Conservation (phyloP, 768 basidiomycete genomes). For the Panus rudis region DNA sequence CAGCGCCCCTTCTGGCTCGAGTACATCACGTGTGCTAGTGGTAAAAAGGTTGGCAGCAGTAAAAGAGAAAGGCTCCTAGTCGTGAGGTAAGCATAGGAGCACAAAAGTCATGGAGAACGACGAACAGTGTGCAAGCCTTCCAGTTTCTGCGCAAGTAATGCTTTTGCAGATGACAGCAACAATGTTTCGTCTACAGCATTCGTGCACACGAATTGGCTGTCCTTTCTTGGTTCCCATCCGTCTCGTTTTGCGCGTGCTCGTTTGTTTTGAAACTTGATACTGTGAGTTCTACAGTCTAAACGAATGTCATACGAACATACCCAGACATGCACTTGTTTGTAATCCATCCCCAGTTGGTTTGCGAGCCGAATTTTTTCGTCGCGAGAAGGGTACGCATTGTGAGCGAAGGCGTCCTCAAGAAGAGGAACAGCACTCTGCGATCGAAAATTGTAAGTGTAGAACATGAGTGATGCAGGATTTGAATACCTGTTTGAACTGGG, state of each 20-base stretch:
- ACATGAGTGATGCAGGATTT: background rate
- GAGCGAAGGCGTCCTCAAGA: slow-evolving; percentile 14
- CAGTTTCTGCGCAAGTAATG: no score
- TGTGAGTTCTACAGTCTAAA: slow-evolving; percentile 2
- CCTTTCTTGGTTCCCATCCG: slow-evolving; percentile 1
- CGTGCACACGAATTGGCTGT: no score
- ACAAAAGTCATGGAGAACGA: no score
- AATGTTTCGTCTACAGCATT: no score
- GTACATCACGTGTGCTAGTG: no score
- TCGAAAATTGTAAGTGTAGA: background rate
- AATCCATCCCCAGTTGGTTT: slow-evolving; percentile 10
- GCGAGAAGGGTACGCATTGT: slow-evolving; percentile 16
- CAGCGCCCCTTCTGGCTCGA: background rate
- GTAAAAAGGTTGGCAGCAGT: no score
- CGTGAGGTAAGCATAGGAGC: no score
- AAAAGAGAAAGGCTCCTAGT: no score
- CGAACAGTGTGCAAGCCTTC: no score
- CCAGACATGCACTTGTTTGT: slow-evolving; percentile 21
- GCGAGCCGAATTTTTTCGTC: slow-evolving; percentile 19
- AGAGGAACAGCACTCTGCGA: slow-evolving; percentile 13
- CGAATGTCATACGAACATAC: slow-evolving; percentile 8
- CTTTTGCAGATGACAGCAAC: no score
- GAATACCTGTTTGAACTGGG: slow-evolving; percentile 12
- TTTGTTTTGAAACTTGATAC: slow-evolving; percentile 18
- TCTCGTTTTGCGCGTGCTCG: slow-evolving; percentile 13